A percentile compares a stretch with the other conserved stretches of the same genome.
Evolutionary conservation across 306 rosid genomes (phyloP).

Genomic region (Quercus ilex): DNA sequence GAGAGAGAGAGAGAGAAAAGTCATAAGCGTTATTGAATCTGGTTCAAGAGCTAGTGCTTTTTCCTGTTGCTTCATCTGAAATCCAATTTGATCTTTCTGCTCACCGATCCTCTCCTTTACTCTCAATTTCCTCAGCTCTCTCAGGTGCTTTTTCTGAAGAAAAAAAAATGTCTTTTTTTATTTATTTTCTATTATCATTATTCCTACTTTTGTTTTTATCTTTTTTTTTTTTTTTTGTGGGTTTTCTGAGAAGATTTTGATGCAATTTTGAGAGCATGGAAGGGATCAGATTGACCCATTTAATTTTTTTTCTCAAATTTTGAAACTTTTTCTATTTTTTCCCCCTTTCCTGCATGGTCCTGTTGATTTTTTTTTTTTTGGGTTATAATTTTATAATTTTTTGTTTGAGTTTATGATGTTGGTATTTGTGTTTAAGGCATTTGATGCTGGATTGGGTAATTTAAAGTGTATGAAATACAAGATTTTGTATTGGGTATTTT

Average conservation of each 20-base stretch:
- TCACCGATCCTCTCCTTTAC: conserved; percentile 23
- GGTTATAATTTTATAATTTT: neutral
- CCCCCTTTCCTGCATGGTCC: neutral
- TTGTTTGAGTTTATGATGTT: neutral
- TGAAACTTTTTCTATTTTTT: neutral
- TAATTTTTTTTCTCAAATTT: neutral
- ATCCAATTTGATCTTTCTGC: conserved; percentile 21
- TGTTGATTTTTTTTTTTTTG: neutral
- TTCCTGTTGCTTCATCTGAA: neutral
- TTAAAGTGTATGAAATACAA: neutral
- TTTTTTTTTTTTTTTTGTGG: neutral
- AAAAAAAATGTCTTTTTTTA: neutral
- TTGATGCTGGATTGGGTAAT: neutral
- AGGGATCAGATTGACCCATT: conserved; percentile 17
- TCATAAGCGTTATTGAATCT: conserved; percentile 8
- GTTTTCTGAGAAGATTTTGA: neutral
- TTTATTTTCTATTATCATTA: neutral
- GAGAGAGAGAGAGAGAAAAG: neutral
- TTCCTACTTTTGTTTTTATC: neutral
- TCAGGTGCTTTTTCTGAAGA: conserved; percentile 29
- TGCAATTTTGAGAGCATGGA: neutral
- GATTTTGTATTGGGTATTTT: neutral
- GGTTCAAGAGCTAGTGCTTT: conserved; percentile 4
- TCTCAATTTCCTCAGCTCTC: neutral
- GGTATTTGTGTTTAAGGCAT: conserved; percentile 2